Evolutionary conservation across 106 monocot species (phyloP).

Genomic region (Dendrobium chrysotoxum): DNA sequence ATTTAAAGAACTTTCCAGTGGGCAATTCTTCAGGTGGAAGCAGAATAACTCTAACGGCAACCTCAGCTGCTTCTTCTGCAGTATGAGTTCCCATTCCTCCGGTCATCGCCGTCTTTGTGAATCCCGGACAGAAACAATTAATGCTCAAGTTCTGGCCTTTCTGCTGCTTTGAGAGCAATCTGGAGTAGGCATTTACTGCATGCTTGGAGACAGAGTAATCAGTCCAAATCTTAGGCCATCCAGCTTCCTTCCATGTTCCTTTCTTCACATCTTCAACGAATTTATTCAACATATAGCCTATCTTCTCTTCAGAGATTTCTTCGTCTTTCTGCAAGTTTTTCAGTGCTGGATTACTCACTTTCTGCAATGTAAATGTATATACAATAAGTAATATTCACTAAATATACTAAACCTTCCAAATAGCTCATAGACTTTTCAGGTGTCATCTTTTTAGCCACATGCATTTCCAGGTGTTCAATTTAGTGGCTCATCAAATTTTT

Average conservation of each 20-base stretch:
- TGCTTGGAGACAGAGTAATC: conserved; percentile 81
- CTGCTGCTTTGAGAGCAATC: neutral
- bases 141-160: conserved; percentile 46
- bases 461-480: too few relatives aligned
- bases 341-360: conserved; percentile 21
- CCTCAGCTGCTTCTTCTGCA: conserved; percentile 51
- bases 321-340: conserved; percentile 43
- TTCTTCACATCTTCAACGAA: conserved; percentile 43
- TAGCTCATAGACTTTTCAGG: too few relatives aligned
- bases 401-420: neutral
- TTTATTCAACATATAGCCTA: conserved; percentile 31
- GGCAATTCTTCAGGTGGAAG: conserved; percentile 25
- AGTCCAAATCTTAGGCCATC: conserved; percentile 82
- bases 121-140: conserved; percentile 83
- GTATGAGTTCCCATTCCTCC: conserved; percentile 31
- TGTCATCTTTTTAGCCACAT: too few relatives aligned
- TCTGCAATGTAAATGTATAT: conserved; percentile 14
- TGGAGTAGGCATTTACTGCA: conserved; percentile 61
- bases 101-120: conserved; percentile 70
- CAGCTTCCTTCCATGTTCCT: conserved; percentile 47
- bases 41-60: conserved; percentile 19
- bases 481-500: too few relatives aligned
- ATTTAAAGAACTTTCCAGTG: conserved; percentile 65
- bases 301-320: conserved; percentile 27
- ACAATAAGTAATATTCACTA: too few relatives aligned